Base-by-base conservation (phyloP, 306 rosid species). In the Cyamopsis tetragonoloba region DNA sequence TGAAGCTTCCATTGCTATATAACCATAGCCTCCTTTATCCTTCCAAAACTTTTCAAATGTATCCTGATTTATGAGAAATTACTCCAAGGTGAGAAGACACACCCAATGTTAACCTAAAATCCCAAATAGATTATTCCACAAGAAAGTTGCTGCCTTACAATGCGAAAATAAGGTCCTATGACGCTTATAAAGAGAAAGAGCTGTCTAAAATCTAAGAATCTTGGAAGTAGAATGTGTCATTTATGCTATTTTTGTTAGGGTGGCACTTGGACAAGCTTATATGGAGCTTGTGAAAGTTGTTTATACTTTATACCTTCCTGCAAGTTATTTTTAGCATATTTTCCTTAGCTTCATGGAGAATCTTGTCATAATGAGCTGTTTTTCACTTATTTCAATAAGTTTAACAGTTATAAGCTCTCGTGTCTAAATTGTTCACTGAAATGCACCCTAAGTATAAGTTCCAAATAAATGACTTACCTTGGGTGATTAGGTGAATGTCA, bases 21-120 rank as follows among this genome's bases (percentile, higher is more conserved):
- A 30, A 28, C 12, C 34, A 6, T 24, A 66, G 34, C 62, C 17
- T 56, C 49, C 15, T 35, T 42, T 41, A 41, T 27, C 46, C 66
- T 39, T 8, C 31, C 44, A 55, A 55, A 55, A 55, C 46, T 15
- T 42, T 22, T 41, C 7, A 41, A 22, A n/a, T 32, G 68, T 26
- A 20, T 31, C 48, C n/a, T n/a, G n/a, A n/a, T n/a, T n/a, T n/a
- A n/a, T 44, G 34, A 58, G 59, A 70, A 70, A 70, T 70, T 32
- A 14, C 68, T 30, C 37, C 35, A 23, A 62, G 39, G 42, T 72
- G 61, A 49, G 61, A 66, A 60, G 24, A 24, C 13, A 13, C 35
- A 3, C 60, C 34, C 34, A 22, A 1, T 56, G 32, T 63, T 63
- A 55, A 28, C 56, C 13, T 14, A 27, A 63, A 66, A 48, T n/a